Conservation (phyloP, 495 filamentous ascomycete genomes). For the Annulohypoxylon bovei region DNA sequence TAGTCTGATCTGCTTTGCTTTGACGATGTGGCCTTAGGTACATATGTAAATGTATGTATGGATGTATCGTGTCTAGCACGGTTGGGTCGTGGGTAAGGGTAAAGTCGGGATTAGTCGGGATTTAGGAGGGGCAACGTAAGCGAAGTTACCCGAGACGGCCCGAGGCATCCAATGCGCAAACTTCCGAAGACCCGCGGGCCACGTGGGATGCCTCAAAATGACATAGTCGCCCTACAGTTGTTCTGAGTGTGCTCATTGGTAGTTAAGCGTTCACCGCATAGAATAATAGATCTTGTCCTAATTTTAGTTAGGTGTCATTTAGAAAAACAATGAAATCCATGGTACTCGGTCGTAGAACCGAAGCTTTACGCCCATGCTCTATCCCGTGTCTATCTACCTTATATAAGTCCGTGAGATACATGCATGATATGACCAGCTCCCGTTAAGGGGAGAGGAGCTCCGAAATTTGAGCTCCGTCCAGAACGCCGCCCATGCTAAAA, state of each 20-base stretch:
- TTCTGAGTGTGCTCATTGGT: background rate
- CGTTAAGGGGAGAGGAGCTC: constrained; percentile 38
- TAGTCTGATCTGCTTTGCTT: background rate
- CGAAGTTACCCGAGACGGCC: constrained; percentile 30
- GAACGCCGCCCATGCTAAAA: constrained; percentile 49
- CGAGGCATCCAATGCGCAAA: constrained; percentile 18
- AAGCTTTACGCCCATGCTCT: constrained; percentile 33
- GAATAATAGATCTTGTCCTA: background rate
- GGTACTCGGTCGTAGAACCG: constrained; percentile 28
- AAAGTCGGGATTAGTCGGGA: constrained; percentile 15
- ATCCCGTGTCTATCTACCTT: constrained; percentile 39
- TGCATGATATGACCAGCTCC: constrained; percentile 43
- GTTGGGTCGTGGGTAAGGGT: background rate
- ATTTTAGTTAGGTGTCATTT: constrained; percentile 13
- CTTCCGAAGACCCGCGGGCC: constrained; percentile 12
- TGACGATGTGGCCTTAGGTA: background rate
- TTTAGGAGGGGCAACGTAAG: constrained; percentile 22
- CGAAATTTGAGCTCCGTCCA: constrained; percentile 43
- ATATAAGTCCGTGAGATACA: constrained; percentile 37
- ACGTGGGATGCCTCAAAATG: constrained; percentile 15
- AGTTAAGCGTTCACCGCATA: constrained; percentile 7
- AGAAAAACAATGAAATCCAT: constrained; percentile 39
- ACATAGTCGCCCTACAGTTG: background rate
- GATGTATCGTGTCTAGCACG: constrained; percentile 5
- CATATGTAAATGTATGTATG: background rate